Evolutionary conservation across 768 basidiomycete species (phyloP).

Genomic region (Pleurotus cornucopiae): DNA sequence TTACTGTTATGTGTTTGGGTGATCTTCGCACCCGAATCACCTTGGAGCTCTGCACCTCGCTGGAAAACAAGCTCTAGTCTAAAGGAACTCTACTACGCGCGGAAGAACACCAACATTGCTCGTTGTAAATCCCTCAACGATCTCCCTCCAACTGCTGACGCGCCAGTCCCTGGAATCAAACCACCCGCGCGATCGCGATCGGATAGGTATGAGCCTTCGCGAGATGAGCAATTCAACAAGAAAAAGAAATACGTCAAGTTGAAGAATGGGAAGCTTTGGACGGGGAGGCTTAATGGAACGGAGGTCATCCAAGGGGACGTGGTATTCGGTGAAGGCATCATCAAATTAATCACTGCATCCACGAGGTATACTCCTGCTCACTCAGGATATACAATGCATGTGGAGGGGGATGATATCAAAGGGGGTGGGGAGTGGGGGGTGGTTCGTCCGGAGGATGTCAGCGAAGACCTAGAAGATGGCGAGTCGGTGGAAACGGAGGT

Average conservation of each 20-base stretch:
- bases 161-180: no score
- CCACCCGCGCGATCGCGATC: constrained; percentile 18
- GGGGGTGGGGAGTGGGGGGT: constrained; percentile 17
- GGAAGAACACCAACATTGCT: neutral
- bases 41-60: no score
- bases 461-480: neutral
- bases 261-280: constrained; percentile 76
- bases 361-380: no score
- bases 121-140: neutral
- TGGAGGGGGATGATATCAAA: constrained; percentile 36
- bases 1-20: no score
- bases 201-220: constrained; percentile 6
- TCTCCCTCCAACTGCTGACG: neutral
- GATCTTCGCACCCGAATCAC: no score
- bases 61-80: no score
- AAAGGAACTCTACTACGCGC: no score
- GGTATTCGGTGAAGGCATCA: constrained; percentile 59
- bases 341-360: constrained; percentile 24
- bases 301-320: constrained; percentile 59
- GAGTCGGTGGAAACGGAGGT: constrained; percentile 21
- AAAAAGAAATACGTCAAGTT: constrained; percentile 24
- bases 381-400: no score
- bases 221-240: neutral
- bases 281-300: constrained; percentile 53
- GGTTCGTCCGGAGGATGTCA: neutral